phyloP scores from a whole-genome alignment of 352 stramenopile species.

The Pythium folliculosum region DNA sequence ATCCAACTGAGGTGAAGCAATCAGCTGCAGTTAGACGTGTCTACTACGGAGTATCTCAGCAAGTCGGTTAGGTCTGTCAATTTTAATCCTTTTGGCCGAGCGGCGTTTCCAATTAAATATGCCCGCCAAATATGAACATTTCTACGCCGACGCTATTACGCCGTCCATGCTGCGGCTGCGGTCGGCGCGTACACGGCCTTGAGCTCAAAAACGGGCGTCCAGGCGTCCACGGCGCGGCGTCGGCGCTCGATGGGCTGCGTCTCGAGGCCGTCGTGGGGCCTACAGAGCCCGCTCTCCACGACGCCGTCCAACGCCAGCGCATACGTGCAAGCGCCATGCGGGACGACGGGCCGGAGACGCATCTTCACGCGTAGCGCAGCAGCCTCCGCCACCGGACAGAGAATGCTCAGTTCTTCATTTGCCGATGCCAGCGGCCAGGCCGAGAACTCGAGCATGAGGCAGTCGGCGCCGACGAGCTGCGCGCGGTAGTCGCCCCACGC shows the following conservation, averaged over 20 bases:
- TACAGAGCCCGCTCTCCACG: conserved; percentile 9
- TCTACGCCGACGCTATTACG: too few relatives aligned
- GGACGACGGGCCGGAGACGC: conserved; percentile 4
- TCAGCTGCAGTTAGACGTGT: background rate
- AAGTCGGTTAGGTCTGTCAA: background rate
- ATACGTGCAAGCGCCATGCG: background rate
- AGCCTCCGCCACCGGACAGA: background rate
- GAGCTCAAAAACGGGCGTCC: conserved; percentile 19
- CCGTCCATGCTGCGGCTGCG: background rate
- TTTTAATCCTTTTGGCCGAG: background rate
- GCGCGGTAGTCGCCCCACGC: conserved; percentile 52
- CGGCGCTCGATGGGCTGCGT: conserved; percentile 10
- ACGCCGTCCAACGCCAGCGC: conserved; percentile 18
- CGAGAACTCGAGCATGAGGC: conserved; percentile 42
- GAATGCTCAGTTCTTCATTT: background rate
- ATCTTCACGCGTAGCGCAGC: conserved; percentile 18
- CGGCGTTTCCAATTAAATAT: background rate
- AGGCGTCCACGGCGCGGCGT: conserved; percentile 1
- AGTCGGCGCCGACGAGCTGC: conserved; percentile 29
- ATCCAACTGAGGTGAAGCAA: too few relatives aligned
- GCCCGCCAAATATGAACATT: too few relatives aligned
- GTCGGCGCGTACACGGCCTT: conserved; percentile 16
- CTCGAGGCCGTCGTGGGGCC: background rate
- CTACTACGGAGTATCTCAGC: too few relatives aligned
- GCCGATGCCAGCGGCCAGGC: conserved; percentile 20